A percentile compares a stretch with the other conserved stretches of the same genome.
phyloP scores from a whole-genome alignment of 495 filamentous ascomycete genomes.

The Penicillium silybi region DNA sequence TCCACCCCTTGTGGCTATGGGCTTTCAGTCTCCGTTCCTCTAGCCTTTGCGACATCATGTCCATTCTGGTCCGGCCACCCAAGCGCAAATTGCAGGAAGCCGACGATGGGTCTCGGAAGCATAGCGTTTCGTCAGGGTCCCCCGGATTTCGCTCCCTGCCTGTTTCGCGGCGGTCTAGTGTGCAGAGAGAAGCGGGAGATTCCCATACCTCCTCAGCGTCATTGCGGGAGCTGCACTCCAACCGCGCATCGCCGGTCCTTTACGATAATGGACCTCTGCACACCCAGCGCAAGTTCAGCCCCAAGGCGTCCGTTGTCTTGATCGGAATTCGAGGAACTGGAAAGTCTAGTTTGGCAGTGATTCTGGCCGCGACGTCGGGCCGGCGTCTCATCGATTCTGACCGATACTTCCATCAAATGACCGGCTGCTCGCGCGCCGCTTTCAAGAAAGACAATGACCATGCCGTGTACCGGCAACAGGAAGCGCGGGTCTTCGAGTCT shows the following conservation, averaged over 20 bases:
- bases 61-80: conserved; percentile 33
- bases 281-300: conserved; percentile 45
- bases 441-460: conserved; percentile 60
- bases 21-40: conserved; percentile 6
- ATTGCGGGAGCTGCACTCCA: conserved; percentile 28
- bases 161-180: conserved; percentile 18
- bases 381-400: conserved; percentile 70
- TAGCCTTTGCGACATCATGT: conserved; percentile 32
- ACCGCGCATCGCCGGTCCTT: conserved; percentile 30
- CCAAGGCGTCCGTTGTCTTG: conserved; percentile 66
- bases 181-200: conserved; percentile 23
- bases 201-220: conserved; percentile 18
- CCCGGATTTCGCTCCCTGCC: neutral
- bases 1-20: conserved; percentile 6
- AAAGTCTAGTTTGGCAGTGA: conserved; percentile 73
- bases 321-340: conserved; percentile 72
- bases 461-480: conserved; percentile 56
- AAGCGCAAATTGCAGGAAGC: conserved; percentile 37
- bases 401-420: conserved; percentile 63
- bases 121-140: neutral
- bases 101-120: conserved; percentile 24
- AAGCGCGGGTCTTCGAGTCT: conserved; percentile 57
- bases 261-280: conserved; percentile 27
- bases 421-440: conserved; percentile 56
- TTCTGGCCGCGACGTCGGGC: conserved; percentile 67